Evolutionary conservation across 768 basidiomycete genomes (phyloP).

Genomic region (Termitomyces sp.): DNA sequence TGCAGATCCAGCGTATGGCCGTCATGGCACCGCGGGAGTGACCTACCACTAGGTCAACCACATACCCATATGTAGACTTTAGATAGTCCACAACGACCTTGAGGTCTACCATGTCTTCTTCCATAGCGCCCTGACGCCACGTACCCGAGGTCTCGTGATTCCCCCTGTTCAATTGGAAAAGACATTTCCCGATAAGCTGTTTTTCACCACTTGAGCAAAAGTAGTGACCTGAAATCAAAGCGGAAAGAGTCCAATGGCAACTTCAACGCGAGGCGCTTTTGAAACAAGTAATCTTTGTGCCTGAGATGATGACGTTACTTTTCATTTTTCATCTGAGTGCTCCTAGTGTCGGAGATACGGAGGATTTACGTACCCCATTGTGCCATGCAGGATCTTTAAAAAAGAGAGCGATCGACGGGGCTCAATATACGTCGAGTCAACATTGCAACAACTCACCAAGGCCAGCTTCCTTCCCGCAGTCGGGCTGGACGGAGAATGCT

Average conservation of each 20-base stretch:
- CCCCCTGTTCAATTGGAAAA: constrained; percentile 39
- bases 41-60: constrained; percentile 63
- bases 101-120: constrained; percentile 62
- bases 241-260: constrained; percentile 78
- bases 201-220: background rate
- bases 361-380: constrained; percentile 56
- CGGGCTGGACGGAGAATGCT: constrained; percentile 40
- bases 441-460: constrained; percentile 40
- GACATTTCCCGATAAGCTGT: background rate
- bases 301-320: constrained; percentile 32
- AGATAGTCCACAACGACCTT: constrained; percentile 60
- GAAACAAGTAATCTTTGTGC: constrained; percentile 83
- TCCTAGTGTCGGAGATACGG: constrained; percentile 18
- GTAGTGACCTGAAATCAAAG: constrained; percentile 75
- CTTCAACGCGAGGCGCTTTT: constrained; percentile 58
- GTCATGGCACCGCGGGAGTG: constrained; percentile 77
- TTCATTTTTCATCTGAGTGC: constrained; percentile 12
- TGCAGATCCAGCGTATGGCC: constrained; percentile 64
- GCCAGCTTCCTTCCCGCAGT: constrained; percentile 59
- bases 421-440: constrained; percentile 5
- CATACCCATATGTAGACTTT: constrained; percentile 53
- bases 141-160: constrained; percentile 70
- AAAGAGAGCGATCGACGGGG: constrained; percentile 9
- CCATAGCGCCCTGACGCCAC: constrained; percentile 56
- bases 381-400: constrained; percentile 69